phyloP scores from a whole-genome alignment of 441 rosid genomes.

The Euphorbia schlechtendalii region DNA sequence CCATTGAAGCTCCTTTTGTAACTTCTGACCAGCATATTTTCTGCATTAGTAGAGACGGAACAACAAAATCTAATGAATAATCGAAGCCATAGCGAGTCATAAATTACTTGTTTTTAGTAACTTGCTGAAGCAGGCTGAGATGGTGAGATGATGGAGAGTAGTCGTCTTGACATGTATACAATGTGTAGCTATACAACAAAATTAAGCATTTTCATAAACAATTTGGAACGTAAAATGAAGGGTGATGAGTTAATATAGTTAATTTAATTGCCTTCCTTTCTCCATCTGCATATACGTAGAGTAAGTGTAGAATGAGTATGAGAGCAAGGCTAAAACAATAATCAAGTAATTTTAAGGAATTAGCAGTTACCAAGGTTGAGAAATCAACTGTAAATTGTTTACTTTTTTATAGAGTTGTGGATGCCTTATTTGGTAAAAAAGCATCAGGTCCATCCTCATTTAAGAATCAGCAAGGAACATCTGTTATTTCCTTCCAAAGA shows the following conservation, averaged over 20 bases:
- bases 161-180: conserved; percentile 37
- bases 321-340: background rate
- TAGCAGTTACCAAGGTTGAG: background rate
- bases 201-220: background rate
- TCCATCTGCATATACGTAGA: background rate
- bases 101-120: conserved; percentile 17
- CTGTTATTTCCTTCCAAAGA: too few species aligned
- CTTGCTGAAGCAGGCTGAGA: conserved; percentile 28
- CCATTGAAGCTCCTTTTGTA: conserved; percentile 46
- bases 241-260: background rate
- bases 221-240: background rate
- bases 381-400: too few species aligned
- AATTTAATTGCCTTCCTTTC: conserved; percentile 21
- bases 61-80: too few species aligned
- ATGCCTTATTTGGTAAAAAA: too few species aligned
- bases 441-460: too few species aligned
- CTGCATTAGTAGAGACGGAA: conserved; percentile 18
- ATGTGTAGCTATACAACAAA: conserved; percentile 32
- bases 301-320: background rate
- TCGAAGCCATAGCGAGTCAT: too few species aligned
- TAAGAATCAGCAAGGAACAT: too few species aligned
- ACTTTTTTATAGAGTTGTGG: too few species aligned
- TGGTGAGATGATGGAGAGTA: conserved; percentile 37
- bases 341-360: background rate
- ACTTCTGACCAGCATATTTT: conserved; percentile 35